Base-by-base conservation (phyloP, 371 early-diverging fungal species). In the Entomophthora muscae region DNA sequence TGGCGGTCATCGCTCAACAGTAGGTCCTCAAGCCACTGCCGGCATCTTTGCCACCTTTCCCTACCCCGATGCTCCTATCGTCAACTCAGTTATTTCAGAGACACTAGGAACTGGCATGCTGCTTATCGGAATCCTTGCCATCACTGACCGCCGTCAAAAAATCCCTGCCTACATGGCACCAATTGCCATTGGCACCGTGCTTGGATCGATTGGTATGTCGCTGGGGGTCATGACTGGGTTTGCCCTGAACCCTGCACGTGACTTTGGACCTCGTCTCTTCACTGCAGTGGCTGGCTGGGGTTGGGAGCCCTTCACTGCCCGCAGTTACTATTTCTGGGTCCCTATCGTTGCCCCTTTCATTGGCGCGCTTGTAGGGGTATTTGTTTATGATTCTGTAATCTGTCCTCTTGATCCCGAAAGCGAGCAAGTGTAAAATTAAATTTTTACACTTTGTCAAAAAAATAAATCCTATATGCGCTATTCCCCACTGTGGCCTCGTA, bases 231-330 rank as follows among this genome's bases (percentile, higher is more conserved):
- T 79, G 61, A 86, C 88, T 31, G 88, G 88, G 3, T 86, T 82
- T 59, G 86, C 85, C 21, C 71, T 93, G 57, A 93, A 93, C 71
- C 91, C 90, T 56, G 92, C 93, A 21, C 82, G 91, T 67, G 93
- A 93, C 75, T 70, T 93, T 68, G 93, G 89, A 17, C 91, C 92
- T 12, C 83, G 93, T 57, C 66, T 89, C 22, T 87, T 91, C 69
- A 84, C 89, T 52, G 73, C 81, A 30, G 63, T 85, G 56, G 85
- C 83, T 21, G 88, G 88, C 22, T 92, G 86, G 80, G 88, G 91
- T 32, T 53, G 67, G 23, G 79, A 76, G 26, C 84, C 83, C 23
- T 88, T 91, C 73, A 73, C 76, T 5, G 76, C 73, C 21, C 71
- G 75, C 64, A 67, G 79, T 57, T 81, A 82, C 71, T 86, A 85